Evolutionary conservation across 371 early-diverging fungal genomes (phyloP), one percentile per base, ranked within the genome.

Genomic region (Mucor circinelloides): DNA sequence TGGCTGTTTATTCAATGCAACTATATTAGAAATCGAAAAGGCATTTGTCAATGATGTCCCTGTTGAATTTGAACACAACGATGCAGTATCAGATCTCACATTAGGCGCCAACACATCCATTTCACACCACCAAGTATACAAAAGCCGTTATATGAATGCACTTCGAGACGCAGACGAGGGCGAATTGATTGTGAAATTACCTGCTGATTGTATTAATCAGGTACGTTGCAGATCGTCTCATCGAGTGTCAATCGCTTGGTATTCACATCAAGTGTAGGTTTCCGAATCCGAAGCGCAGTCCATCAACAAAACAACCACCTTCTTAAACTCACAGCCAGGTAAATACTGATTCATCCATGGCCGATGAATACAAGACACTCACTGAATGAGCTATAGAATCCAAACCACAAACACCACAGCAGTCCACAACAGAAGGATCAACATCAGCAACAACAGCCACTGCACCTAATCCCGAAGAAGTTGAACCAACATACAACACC

Each of bases 81-180:
- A 87, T 64, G 84, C 89, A 5, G 71, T 84, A 44, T 75, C 80
- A 12, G 85, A 87, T 6, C 76, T 83, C n/a, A 70, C 77, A 21
- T 63, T 81, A 6, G 76, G 82, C n/a, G 62, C 78, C 36, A 81
- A 82, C 46, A 78, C 84, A 54, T 76, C 81, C 15, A 82, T 86
- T 55, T 72, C 77, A 23, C 83, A 90, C 54, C 89, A 90, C 55
- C 85, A 77, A 42, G 85, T 85, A 12, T 85, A 88, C 48, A 84
- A 87, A 58, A 83, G 86, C 30, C 77, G 78, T 67, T 88, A 87
- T 73, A 68, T 85, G 4, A 79, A 75, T 66, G 87, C 89, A 4
- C 70, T 88, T 44, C 81, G 87, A 46, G 87, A 85, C 52, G 78
- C 81, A 15, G 91, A 91, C 56, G 86, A 86, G 40, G 92, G 93